Base-by-base conservation (phyloP, 306 rosid genomes). In the Sphenostylis stenocarpa region DNA sequence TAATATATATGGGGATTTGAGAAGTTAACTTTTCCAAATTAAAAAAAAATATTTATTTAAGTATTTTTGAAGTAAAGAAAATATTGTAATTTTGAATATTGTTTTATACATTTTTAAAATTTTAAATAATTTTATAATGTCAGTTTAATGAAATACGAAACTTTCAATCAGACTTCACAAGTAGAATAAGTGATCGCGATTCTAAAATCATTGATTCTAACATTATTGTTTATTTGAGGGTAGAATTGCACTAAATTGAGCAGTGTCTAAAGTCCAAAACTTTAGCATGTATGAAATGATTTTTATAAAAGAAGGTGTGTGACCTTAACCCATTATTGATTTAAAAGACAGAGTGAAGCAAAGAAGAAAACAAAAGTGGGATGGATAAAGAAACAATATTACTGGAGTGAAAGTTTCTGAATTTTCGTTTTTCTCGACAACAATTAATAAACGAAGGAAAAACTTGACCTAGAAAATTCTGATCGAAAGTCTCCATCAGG, bases 401-500 rank as follows among this genome's bases (percentile, higher is more conserved):
- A 58, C 20, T 14, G 0, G 19, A 13, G 38, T 34, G 34, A 4
- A 56, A 55, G 15, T 23, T 56, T 24, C 11, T 26, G 13, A 5
- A 34, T 0, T 34, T 20, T 52, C 19, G 0, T 19, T 2, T 51
- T 51, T 20, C 8, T 19, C 9, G 2, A 29, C 0, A 26, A 20
- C 16, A 16, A 28, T 28, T 31, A 16, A 28, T 28, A 58, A 58
- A 58, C 28, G 41, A 29, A 29, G 65, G 28, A 14, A 65, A 20
- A 38, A 24, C 3, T 3, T 12, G 5, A 33, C 1, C 19, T 17
- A 70, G 48, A 17, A 49, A 51, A 19, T 31, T 39, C 14, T 4
- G 60, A 48, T 19, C 17, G 7, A 4, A 70, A 70, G 75, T 70
- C 63, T 51, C 31, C 62, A 51, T 70, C 75, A 33, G 14, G 19